phyloP scores from a whole-genome alignment of 2,329 filamentous ascomycete species.

The Pseudocercospora vitis region DNA sequence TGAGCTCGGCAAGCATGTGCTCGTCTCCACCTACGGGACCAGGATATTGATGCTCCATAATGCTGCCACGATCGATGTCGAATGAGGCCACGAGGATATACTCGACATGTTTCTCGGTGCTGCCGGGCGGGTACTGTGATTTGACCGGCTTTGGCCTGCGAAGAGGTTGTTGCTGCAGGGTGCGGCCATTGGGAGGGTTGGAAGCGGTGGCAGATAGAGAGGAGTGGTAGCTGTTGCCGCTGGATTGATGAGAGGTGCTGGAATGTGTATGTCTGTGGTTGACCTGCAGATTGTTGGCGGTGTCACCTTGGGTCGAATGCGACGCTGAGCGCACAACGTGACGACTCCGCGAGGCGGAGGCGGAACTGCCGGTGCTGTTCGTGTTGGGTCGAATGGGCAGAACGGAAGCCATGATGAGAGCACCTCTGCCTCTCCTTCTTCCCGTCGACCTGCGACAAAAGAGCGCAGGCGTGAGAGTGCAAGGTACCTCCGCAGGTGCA shows the following conservation, averaged over 20 bases:
- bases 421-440: background rate
- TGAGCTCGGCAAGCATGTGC: conserved; percentile 95
- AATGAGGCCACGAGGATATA: conserved; percentile 98
- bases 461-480: no score
- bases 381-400: conserved; percentile 34
- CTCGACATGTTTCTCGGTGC: conserved; percentile 85
- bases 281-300: conserved; percentile 13
- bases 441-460: background rate
- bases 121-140: conserved; percentile 51
- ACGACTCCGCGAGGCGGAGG: conserved; percentile 31
- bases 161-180: conserved; percentile 9
- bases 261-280: conserved; percentile 39
- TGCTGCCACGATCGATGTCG: conserved; percentile 90
- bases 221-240: conserved; percentile 27
- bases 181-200: conserved; percentile 4
- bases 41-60: conserved; percentile 98
- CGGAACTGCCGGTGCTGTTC: conserved; percentile 28
- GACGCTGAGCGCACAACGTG: conserved; percentile 32
- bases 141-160: conserved; percentile 38
- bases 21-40: conserved; percentile 94
- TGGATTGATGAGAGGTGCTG: conserved; percentile 39
- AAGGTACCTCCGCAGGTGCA: no score
- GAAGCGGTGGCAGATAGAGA: conserved; percentile 14
- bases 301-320: conserved; percentile 17
- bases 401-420: conserved; percentile 35